Evolutionary conservation across 768 basidiomycete species (phyloP), one percentile per base, ranked within the genome.

Genomic region (Trametes cingulata): DNA sequence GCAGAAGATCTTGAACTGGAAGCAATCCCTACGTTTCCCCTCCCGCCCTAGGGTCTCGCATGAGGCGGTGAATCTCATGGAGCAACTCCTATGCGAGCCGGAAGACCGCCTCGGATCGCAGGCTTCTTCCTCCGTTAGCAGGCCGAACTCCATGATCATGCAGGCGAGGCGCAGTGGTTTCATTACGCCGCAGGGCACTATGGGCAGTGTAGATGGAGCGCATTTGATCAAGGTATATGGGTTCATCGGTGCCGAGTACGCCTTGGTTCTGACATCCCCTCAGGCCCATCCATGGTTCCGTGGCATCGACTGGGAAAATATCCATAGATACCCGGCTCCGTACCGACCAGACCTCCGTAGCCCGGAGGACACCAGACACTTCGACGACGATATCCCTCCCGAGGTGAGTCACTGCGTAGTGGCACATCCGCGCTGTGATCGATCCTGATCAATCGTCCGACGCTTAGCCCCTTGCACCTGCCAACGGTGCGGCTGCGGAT

Each of bases 1-100:
- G 61, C 93, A 97, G 78, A 98, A 96, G 80, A 98, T 98, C 73
- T 78, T 98, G 68, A 95, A 95, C 77, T 98, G 95, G 95, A 87
- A 87, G 63, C 87, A 88, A 71, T 84, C 89, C 24, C 81, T 98
- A 65, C 87, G 88, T 60, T 98, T 98, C 75, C 94, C 95, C 6
- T 74, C 85, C 25, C 84, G 86, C 62, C 94, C 94, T 60, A 84
- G 81, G 59, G 88, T 95, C 58, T 94, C 94, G 51, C 85, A 86
- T 71, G 92, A 93, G 75, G 95, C 89, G 52, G 82, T 92, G 62
- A 88, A 88, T 76, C 78, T 98, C 68, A 91, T 98, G 84, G 83
- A 89, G 68, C 86, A 86, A 65, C 81, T 98, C 24, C 85, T 98
- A 33, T 98, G 96, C 73, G 96, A 99, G 74, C 89, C 94, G 7